A percentile compares a stretch with the other conserved stretches of the same genome.
Conservation (phyloP, 2,329 filamentous ascomycete genomes). For the Exserohilum turcica region DNA sequence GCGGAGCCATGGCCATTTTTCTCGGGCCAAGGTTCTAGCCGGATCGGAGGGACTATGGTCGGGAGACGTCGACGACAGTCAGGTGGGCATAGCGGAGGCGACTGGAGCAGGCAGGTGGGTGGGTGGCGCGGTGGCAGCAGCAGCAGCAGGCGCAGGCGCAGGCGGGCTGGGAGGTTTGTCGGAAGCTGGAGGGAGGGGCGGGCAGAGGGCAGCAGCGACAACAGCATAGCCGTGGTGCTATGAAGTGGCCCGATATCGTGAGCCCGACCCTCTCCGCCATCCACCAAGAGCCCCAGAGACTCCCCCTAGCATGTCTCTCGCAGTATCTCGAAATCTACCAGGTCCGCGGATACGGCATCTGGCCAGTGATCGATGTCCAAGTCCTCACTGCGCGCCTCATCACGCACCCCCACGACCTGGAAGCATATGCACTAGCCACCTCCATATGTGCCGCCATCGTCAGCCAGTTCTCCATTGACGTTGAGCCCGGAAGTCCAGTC, state of each 20-base stretch:
- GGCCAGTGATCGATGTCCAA: constrained; percentile 44
- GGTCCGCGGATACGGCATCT: constrained; percentile 39
- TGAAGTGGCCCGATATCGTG: constrained; percentile 38
- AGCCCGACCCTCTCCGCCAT: constrained; percentile 23
- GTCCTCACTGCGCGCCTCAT: constrained; percentile 39
- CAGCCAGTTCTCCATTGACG: constrained; percentile 43
- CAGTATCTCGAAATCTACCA: constrained; percentile 43
- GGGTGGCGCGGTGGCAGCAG: constrained; percentile 5
- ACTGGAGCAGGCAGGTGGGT: constrained; percentile 9
- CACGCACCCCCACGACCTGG: constrained; percentile 39
- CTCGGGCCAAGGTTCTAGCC: constrained; percentile 19
- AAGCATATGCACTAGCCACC: constrained; percentile 40
- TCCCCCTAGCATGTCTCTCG: constrained; percentile 41
- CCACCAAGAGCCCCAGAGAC: constrained; percentile 28
- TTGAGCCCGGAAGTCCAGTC: constrained; percentile 37
- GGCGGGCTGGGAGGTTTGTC: constrained; percentile 14
- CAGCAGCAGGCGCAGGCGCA: constrained; percentile 14
- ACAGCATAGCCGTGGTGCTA: constrained; percentile 11
- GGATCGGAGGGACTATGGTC: constrained; percentile 22
- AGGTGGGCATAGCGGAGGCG: constrained; percentile 30
- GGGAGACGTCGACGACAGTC: constrained; percentile 21
- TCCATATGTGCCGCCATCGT: constrained; percentile 44
- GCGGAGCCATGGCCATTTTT: constrained; percentile 37
- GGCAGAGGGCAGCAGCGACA: constrained; percentile 8
- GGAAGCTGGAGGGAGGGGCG: constrained; percentile 12